A percentile compares a stretch with the other conserved stretches of the same genome.
phyloP scores from a whole-genome alignment of 2,329 filamentous ascomycete species.

The Alternaria alternata region DNA sequence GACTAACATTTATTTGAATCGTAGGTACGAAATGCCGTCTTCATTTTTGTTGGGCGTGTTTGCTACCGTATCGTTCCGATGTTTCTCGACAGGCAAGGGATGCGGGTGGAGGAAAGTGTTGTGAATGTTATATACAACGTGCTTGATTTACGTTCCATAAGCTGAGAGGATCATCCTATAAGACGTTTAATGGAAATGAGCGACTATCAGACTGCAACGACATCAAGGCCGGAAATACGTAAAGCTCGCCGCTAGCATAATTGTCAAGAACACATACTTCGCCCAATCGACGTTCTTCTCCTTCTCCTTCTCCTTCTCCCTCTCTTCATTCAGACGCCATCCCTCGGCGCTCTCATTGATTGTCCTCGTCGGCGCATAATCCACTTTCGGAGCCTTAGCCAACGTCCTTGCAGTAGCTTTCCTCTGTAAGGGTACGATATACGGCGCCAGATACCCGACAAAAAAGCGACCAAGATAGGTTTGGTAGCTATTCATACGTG shows the following conservation, averaged over 20 bases:
- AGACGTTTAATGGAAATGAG: neutral
- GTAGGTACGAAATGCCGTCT: conserved; percentile 47
- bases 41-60: conserved; percentile 54
- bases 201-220: neutral
- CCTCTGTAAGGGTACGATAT: neutral
- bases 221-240: conserved; percentile 8
- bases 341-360: conserved; percentile 24
- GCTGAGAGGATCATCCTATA: neutral
- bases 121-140: neutral
- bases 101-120: neutral
- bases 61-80: conserved; percentile 31
- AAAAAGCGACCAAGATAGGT: conserved; percentile 14
- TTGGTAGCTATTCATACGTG: conserved; percentile 22
- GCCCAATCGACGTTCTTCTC: neutral
- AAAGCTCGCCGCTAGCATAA: conserved; percentile 8
- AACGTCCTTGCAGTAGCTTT: conserved; percentile 7
- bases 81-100: neutral
- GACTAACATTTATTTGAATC: neutral
- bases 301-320: neutral
- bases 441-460: conserved; percentile 10
- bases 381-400: conserved; percentile 21
- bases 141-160: neutral
- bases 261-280: neutral
- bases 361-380: conserved; percentile 20
- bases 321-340: conserved; percentile 10